Conservation (phyloP, 1,139 yeast species). For the Yamadazyma blattariae region DNA sequence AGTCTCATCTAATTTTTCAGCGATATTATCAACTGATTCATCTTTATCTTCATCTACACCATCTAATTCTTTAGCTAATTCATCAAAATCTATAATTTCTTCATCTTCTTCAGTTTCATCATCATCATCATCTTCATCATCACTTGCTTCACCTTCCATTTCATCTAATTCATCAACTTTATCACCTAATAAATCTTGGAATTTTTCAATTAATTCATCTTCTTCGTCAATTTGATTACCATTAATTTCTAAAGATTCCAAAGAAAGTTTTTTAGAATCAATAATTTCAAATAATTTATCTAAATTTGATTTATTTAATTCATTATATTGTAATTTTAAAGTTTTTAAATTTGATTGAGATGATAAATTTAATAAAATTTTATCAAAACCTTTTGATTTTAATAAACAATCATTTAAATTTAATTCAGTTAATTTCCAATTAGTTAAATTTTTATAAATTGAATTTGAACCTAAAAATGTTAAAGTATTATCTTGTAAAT, state of each 20-base stretch:
- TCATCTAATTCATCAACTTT: slow-evolving; percentile 90
- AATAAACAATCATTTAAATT: slow-evolving; percentile 87
- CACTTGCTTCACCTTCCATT: slow-evolving; percentile 72
- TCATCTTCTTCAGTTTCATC: slow-evolving; percentile 59
- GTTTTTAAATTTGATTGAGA: slow-evolving; percentile 40
- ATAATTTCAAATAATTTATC: slow-evolving; percentile 53
- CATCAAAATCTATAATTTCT: slow-evolving; percentile 52
- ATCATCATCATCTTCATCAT: slow-evolving; percentile 71
- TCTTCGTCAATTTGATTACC: slow-evolving; percentile 78
- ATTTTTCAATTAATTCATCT: slow-evolving; percentile 31
- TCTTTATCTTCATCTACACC: slow-evolving; percentile 32
- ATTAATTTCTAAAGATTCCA: slow-evolving; percentile 73
- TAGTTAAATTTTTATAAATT: slow-evolving; percentile 44
- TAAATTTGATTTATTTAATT: slow-evolving; percentile 68
- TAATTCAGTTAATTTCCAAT: slow-evolving; percentile 62
- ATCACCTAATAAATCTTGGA: slow-evolving; percentile 56
- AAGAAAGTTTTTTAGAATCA: slow-evolving; percentile 44
- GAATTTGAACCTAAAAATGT: slow-evolving; percentile 67
- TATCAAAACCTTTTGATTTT: slow-evolving; percentile 69
- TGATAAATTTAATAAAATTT: slow-evolving; percentile 45
- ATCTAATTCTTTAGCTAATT: slow-evolving; percentile 59
- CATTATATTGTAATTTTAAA: slow-evolving; percentile 85
- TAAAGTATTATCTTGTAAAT: slow-evolving; percentile 92
- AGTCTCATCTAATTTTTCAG: slow-evolving; percentile 56
- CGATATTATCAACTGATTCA: slow-evolving; percentile 54